phyloP scores from a whole-genome alignment of 345 rosid genomes.

The Camelina sativa region DNA sequence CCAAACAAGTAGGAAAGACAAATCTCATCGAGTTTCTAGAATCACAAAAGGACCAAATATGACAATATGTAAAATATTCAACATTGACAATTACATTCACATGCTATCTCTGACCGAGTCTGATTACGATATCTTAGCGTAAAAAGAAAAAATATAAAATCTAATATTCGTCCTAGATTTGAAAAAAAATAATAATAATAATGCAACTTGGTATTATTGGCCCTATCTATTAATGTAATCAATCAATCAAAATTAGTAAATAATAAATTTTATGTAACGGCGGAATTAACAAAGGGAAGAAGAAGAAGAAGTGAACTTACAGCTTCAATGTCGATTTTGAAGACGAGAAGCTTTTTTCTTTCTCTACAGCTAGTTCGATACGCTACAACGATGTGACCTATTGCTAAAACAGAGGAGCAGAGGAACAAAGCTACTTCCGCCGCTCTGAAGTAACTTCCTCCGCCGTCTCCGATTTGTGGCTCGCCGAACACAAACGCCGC shows the following conservation, averaged over 20 bases:
- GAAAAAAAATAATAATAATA: not conserved
- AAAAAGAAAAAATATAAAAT: slow-evolving; percentile 14
- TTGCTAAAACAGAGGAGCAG: slow-evolving; percentile 65
- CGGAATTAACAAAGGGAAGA: not conserved
- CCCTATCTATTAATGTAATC: slow-evolving; percentile 41
- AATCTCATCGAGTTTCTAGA: slow-evolving; percentile 23
- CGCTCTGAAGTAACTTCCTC: slow-evolving; percentile 51
- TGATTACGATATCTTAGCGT: slow-evolving; percentile 19
- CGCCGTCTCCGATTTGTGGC: slow-evolving; percentile 39
- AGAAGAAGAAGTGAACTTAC: slow-evolving; percentile 56
- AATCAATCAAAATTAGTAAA: slow-evolving; percentile 10
- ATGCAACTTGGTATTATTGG: slow-evolving; percentile 35
- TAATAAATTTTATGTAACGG: slow-evolving; percentile 29
- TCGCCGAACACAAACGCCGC: slow-evolving; percentile 72
- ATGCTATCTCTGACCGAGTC: slow-evolving; percentile 38
- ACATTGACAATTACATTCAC: slow-evolving; percentile 40
- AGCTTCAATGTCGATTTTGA: slow-evolving; percentile 95
- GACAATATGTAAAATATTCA: slow-evolving; percentile 10
- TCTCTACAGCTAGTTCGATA: slow-evolving; percentile 91
- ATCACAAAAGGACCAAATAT: slow-evolving; percentile 17
- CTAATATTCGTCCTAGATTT: slow-evolving; percentile 25
- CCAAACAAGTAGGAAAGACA: slow-evolving; percentile 2
- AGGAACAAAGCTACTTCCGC: slow-evolving; percentile 74
- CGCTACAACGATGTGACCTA: slow-evolving; percentile 75
- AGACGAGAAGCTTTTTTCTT: slow-evolving; percentile 87